phyloP scores from a whole-genome alignment of 208 protist genomes.

The Acanthamoeba sp. region DNA sequence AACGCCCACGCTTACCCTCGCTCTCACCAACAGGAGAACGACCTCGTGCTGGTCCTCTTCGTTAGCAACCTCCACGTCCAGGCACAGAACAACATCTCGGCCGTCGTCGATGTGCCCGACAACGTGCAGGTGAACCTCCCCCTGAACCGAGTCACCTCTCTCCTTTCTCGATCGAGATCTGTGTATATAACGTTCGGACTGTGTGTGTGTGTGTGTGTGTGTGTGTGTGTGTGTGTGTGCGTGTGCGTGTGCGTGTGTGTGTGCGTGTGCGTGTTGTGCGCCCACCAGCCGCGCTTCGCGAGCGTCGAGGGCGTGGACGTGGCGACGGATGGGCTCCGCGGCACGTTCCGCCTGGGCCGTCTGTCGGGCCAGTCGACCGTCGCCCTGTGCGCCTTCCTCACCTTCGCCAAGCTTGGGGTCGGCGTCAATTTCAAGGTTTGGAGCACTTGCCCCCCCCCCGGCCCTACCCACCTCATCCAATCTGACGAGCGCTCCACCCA shows the following conservation, averaged over 20 bases:
- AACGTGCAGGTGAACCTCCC: not conserved
- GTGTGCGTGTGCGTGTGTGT: no score
- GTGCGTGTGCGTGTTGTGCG: no score
- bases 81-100: not conserved
- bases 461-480: not conserved
- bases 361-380: not conserved
- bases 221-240: no score
- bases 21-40: slow-evolving; percentile 19
- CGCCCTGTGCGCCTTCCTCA: slow-evolving; percentile 3
- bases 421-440: not conserved
- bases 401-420: not conserved
- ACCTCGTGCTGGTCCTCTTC: slow-evolving; percentile 7
- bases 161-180: no score
- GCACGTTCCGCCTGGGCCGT: not conserved
- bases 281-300: not conserved
- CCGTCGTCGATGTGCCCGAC: not conserved
- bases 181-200: no score
- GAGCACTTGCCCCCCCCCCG: not conserved
- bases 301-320: slow-evolving; percentile 9
- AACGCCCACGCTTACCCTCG: not conserved
- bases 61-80: not conserved
- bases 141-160: no score
- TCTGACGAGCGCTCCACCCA: not conserved
- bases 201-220: no score
- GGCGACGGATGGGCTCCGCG: not conserved